Percentiles rank a stretch among this genome's conserved stretches.
Evolutionary conservation across 257 asterid genomes (phyloP).

Genomic region (Solanum pennellii): DNA sequence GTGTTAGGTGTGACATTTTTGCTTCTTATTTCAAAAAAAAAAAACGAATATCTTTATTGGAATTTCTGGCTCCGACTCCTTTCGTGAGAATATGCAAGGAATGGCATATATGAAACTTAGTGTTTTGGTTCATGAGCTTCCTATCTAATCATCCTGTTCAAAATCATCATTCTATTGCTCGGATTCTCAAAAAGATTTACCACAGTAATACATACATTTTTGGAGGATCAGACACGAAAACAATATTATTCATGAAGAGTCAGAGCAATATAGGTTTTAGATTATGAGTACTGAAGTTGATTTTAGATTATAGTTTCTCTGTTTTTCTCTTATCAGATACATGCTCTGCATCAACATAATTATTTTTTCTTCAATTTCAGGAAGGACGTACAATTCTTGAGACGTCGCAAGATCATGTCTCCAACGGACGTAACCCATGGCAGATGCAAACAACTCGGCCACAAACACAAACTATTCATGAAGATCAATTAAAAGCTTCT

Average conservation of each 20-base stretch:
- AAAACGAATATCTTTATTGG: neutral
- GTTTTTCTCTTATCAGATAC: neutral
- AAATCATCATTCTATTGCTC: neutral
- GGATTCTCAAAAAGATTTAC: neutral
- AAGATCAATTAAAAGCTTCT: slow-evolving; percentile 84
- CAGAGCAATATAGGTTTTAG: neutral
- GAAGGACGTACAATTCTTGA: slow-evolving; percentile 65
- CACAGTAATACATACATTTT: neutral
- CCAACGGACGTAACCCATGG: slow-evolving; percentile 3
- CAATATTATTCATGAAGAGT: neutral
- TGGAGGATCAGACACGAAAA: neutral
- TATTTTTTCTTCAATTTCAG: slow-evolving; percentile 17
- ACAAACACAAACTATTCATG: slow-evolving; percentile 29
- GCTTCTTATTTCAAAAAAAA: neutral
- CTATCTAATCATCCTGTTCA: neutral
- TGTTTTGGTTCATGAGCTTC: neutral
- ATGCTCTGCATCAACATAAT: neutral
- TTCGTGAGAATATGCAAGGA: neutral
- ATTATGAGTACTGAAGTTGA: neutral
- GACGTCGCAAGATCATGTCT: slow-evolving; percentile 13
- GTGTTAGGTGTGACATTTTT: neutral
- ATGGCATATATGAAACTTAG: neutral
- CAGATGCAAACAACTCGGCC: slow-evolving; percentile 16
- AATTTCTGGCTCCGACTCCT: neutral
- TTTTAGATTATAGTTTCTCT: neutral